phyloP scores from a whole-genome alignment of 768 basidiomycete species.

The Polyporus arcularius region DNA sequence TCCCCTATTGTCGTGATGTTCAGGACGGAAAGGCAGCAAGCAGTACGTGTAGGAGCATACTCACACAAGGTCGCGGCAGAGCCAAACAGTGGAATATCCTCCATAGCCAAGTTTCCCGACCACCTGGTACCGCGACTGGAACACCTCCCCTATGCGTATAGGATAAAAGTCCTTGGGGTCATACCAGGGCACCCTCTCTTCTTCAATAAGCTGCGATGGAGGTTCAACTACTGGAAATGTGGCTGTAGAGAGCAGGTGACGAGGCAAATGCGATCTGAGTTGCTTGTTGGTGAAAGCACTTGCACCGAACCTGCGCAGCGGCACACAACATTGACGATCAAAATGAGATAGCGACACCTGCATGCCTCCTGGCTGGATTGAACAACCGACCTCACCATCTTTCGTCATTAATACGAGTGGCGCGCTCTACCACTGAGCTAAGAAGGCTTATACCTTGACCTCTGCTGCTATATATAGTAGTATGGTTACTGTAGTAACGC shows the following conservation, averaged over 20 bases:
- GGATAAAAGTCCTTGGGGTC: constrained; percentile 23
- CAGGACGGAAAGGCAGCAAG: constrained; percentile 13
- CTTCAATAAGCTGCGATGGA: constrained; percentile 21
- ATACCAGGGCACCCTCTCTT: constrained; percentile 30
- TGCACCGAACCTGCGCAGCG: no score
- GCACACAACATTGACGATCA: not conserved
- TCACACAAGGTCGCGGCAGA: constrained; percentile 18
- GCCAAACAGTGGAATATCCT: constrained; percentile 30
- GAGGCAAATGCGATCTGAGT: not conserved
- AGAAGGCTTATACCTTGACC: constrained; percentile 36
- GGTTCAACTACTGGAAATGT: not conserved
- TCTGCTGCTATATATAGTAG: no score
- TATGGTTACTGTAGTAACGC: no score
- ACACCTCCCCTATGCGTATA: constrained; percentile 34
- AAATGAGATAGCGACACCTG: not conserved
- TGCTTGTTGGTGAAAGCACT: not conserved
- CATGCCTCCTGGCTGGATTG: constrained; percentile 40
- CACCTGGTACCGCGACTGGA: constrained; percentile 33
- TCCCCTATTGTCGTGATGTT: not conserved
- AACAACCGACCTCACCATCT: constrained; percentile 41
- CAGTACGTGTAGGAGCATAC: not conserved
- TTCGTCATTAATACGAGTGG: constrained; percentile 46
- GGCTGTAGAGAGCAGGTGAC: not conserved
- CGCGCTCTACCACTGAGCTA: constrained; percentile 66
- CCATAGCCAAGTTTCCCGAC: constrained; percentile 37